Evolutionary conservation across 306 rosid genomes (phyloP), one percentile per base, ranked within the genome.

Genomic region (Bauhinia variegata): DNA sequence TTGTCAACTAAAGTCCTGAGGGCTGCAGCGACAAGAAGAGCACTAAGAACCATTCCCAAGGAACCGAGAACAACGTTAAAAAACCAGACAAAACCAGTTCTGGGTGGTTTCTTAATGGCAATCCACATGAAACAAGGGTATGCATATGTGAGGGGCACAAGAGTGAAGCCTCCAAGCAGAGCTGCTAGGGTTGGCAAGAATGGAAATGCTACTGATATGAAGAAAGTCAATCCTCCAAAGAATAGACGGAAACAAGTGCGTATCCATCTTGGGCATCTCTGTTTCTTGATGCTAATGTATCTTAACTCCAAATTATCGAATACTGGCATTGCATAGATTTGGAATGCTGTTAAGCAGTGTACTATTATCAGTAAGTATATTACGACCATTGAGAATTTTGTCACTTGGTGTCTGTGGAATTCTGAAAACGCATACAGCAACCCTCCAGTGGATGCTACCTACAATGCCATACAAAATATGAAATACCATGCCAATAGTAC

Each of bases 71-170:
- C 72, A 30, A 75, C 16, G 52, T 85, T 85, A 15, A 79, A 63
- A 5, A 73, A 74, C 89, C 91, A 82, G 4, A 56, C 42, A 0
- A 3, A 16, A 36, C 82, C 59, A 16, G 48, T 75, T 6, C 19
- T 43, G 8, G 58, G 78, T 11, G 88, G 87, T 13, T 84, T 87
- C 82, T 82, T 85, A 17, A 90, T 68, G 1, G 87, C 60, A 9
- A 80, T n/a, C 87, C 91, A 90, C 90, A 90, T 90, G 80, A 85
- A 84, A 65, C 96, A 87, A 0, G 96, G 96, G 72, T 90, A 90
- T 6, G 82, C 85, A 50, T 79, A 82, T 0, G 95, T 73, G 44
- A 90, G 0, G 1, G 95, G 96, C 54, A 90, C 67, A 2, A 72
- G 31, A 0, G 87, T 78, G 5, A 90, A 46, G 2, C 87, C 87